Evolutionary conservation across 2,329 filamentous ascomycete genomes (phyloP).

Genomic region (Catunica adiposa): DNA sequence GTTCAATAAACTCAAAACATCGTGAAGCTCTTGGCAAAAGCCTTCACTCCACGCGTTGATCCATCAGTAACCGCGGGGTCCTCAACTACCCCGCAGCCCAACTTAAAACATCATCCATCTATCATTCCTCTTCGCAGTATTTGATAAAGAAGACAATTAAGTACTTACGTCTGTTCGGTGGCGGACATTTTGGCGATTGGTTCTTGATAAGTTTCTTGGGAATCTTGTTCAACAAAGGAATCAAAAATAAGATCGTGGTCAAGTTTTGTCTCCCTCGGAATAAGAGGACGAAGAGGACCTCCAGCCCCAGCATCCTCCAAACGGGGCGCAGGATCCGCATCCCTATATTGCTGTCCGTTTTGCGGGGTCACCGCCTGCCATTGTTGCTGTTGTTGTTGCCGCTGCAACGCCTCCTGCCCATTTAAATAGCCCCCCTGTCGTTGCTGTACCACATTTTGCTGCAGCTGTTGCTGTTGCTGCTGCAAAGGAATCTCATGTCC

Average conservation of each 20-base stretch:
- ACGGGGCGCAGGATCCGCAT: slow-evolving; percentile 11
- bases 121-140: neutral
- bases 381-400: no score
- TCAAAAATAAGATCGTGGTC: slow-evolving; percentile 6
- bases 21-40: neutral
- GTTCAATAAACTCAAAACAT: neutral
- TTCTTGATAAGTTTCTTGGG: slow-evolving; percentile 5
- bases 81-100: neutral
- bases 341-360: slow-evolving; percentile 13
- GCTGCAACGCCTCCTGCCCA: neutral
- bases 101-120: neutral
- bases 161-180: slow-evolving; percentile 54
- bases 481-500: neutral
- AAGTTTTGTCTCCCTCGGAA: slow-evolving; percentile 10
- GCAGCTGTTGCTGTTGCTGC: slow-evolving; percentile 12
- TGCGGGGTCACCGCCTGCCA: slow-evolving; percentile 1
- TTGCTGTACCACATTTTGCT: no score
- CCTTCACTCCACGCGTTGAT: neutral
- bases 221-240: slow-evolving; percentile 7
- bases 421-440: no score
- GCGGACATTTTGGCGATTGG: slow-evolving; percentile 21
- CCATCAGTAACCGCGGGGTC: neutral
- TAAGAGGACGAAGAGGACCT: slow-evolving; percentile 5
- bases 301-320: neutral
- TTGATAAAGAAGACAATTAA: neutral